Conservation (phyloP, 1,139 yeast genomes). For the Protomyces inundatus region DNA sequence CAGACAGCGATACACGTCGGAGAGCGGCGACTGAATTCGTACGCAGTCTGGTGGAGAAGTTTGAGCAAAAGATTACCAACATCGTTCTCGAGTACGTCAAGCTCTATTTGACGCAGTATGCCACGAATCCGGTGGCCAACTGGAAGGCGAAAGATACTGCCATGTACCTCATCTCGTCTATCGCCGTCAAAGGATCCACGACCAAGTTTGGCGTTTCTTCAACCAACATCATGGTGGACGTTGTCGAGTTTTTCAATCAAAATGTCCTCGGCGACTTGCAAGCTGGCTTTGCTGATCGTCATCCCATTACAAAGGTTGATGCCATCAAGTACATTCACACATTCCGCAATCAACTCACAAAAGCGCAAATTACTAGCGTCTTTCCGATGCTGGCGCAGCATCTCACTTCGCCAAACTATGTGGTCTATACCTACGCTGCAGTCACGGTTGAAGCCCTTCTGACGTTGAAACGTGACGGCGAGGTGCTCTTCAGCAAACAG, state of each 20-base stretch:
- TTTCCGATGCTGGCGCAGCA: conserved; percentile 76
- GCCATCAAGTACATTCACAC: conserved; percentile 86
- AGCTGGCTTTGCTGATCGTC: conserved; percentile 44
- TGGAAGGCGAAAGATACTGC: conserved; percentile 91
- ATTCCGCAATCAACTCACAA: conserved; percentile 82
- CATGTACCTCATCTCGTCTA: conserved; percentile 74
- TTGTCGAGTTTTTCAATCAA: conserved; percentile 73
- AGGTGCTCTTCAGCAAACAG: conserved; percentile 58
- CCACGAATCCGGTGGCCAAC: conserved; percentile 42
- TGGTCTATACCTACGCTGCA: conserved; percentile 88
- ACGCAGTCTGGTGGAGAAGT: conserved; percentile 75
- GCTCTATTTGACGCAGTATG: conserved; percentile 54
- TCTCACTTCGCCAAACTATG: conserved; percentile 59
- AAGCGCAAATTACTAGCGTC: conserved; percentile 70
- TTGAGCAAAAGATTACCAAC: conserved; percentile 67
- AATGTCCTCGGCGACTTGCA: conserved; percentile 79
- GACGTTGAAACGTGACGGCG: conserved; percentile 56
- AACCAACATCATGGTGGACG: conserved; percentile 77
- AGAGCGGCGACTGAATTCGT: conserved; percentile 86
- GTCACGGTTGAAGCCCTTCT: conserved; percentile 85
- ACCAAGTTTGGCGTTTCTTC: conserved; percentile 79
- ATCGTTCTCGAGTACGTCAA: conserved; percentile 74
- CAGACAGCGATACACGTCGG: conserved; percentile 88
- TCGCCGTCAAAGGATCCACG: conserved; percentile 84
- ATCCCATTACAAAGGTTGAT: conserved; percentile 79